phyloP scores from a whole-genome alignment of 257 asterid species.

The Solanum sejunctum region DNA sequence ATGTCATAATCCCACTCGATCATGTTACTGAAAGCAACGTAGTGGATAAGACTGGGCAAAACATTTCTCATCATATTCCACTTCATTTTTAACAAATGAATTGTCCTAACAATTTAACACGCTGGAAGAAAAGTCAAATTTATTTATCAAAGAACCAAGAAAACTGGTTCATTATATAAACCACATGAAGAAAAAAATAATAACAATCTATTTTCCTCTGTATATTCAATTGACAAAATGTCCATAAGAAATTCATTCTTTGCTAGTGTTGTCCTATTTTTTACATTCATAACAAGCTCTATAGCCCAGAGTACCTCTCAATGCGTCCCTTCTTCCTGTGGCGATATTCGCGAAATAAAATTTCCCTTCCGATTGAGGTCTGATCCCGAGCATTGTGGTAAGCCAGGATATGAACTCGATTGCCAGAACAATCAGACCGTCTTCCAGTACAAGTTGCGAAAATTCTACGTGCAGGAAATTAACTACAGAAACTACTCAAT shows the following conservation, averaged over 20 bases:
- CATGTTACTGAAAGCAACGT: not conserved
- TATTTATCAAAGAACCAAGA: not conserved
- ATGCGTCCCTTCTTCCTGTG: conserved; percentile 41
- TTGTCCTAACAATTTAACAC: not conserved
- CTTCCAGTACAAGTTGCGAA: conserved; percentile 4
- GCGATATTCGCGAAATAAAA: conserved; percentile 20
- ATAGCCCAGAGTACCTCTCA: conserved; percentile 15
- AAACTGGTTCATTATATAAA: not conserved
- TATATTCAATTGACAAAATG: not conserved
- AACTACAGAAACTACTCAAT: conserved; percentile 31
- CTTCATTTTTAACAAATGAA: not conserved
- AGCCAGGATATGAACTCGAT: conserved; percentile 23
- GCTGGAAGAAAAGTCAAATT: not conserved
- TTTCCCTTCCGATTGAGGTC: conserved; percentile 40
- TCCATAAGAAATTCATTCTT: not conserved
- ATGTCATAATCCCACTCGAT: not conserved
- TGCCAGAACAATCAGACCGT: conserved; percentile 30
- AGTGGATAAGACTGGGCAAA: not conserved
- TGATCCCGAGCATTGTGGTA: conserved; percentile 34
- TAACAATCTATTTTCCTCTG: not conserved
- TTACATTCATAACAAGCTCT: not conserved
- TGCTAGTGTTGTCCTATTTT: conserved; percentile 5
- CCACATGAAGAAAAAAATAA: not conserved
- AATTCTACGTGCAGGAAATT: conserved; percentile 30
- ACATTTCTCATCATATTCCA: not conserved